Conservation (phyloP, 345 rosid species). For the Salix koriyanagi region DNA sequence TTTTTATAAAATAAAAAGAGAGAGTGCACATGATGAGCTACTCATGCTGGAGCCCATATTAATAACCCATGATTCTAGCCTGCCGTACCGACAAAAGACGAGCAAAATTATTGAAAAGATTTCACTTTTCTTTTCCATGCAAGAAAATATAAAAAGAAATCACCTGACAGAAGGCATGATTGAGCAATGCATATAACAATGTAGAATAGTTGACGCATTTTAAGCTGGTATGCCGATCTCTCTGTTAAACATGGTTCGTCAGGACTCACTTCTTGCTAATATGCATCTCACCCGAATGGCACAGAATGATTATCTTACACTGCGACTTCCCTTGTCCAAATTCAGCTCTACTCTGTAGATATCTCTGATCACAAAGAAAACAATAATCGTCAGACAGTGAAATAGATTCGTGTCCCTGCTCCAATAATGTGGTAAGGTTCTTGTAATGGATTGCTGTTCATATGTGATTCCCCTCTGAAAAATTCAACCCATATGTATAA, state of each 20-base stretch:
- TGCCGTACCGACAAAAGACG: no score
- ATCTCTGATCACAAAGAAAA: constrained; percentile 25
- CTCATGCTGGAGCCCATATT: no score
- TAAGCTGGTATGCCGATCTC: constrained; percentile 30
- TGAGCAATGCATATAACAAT: no score
- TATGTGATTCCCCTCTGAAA: constrained; percentile 42
- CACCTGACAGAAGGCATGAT: no score
- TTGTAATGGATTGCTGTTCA: constrained; percentile 57
- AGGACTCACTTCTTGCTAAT: constrained; percentile 31
- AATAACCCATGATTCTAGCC: no score
- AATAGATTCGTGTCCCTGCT: constrained; percentile 31
- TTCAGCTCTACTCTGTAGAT: constrained; percentile 48
- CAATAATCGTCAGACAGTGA: constrained; percentile 24
- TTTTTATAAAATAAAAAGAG: no score
- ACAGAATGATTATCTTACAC: constrained; percentile 40
- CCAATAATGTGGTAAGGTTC: constrained; percentile 45
- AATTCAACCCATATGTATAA: constrained; percentile 47
- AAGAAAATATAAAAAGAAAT: no score
- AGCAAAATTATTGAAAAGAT: no score
- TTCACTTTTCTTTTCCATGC: no score
- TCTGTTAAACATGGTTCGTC: constrained; percentile 37
- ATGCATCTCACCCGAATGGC: constrained; percentile 20
- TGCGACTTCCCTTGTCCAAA: constrained; percentile 35
- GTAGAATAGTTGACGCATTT: no score
- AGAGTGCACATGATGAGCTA: no score